Base-by-base conservation (phyloP, 2,329 filamentous ascomycete genomes). In the Bipolaris sorokiniana region DNA sequence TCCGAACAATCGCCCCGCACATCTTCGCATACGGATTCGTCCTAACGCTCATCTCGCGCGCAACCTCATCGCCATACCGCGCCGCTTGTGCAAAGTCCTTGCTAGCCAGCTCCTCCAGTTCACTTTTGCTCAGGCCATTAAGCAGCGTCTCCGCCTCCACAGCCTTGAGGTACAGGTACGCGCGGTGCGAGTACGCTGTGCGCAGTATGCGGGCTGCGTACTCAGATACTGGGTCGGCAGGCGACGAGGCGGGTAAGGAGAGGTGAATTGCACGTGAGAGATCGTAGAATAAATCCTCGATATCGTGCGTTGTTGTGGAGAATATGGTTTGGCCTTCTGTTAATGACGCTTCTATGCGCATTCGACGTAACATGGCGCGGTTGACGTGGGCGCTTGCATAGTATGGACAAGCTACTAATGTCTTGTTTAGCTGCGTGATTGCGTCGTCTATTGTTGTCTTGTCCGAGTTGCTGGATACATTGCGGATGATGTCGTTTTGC, bases 321-420 rank as follows among this genome's bases (percentile, higher is more conserved):
- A 65, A 74, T 3, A 69, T 61, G 3, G 50, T 54, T 20, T 59
- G 48, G 1, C 26, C 23, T 11, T 31, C n/a, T 42, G 37, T 10
- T 3, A 69, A 7, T n/a, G 58, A 6, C n/a, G 56, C 48, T 59
- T 72, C 70, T 5, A 88, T 86, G 54, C 87, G 76, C 46, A 88
- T 79, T 20, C 88, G 79, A 28, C 84, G 66, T 7, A 88, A 82
- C 73, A 93, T 90, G 2, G 88, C 90, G 48, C 90, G 83, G 75
- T 94, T 93, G 72, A 92, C 90, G 56, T 86, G 84, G 5, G 87
- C 88, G 61, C 88, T 90, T 20, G 90, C 89, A 74, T 93, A 93
- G 31, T 78, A 75, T 3, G 90, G 88, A 51, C 86, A 72, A 22
- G 83, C 75, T 2, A 78, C 68, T 38, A 92, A 84, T 31, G 92